These are phyloP conservation scores for Solanum verrucosum DNA, from an alignment of 257 asterid genomes.

Conservation along the genomic window DNA sequence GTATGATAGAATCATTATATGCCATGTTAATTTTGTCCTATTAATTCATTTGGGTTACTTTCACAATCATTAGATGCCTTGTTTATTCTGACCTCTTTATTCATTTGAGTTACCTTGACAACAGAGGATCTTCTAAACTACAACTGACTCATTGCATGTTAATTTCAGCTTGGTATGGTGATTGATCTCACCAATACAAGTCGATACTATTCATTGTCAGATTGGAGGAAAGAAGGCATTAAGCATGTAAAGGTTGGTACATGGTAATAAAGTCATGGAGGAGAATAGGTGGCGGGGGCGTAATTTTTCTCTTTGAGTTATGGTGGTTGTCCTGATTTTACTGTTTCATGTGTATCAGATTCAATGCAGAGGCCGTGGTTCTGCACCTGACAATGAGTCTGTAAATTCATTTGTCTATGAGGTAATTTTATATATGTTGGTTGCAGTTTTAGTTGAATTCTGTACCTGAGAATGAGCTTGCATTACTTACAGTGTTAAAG, in stretches of 20 bases:
- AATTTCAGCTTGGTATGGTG: slow-evolving; percentile 84
- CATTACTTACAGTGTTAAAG: not conserved
- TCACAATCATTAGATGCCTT: not conserved
- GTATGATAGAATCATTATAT: not conserved
- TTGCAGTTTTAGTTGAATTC: not conserved
- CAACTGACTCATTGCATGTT: slow-evolving; percentile 3
- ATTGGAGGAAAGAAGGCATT: slow-evolving; percentile 74
- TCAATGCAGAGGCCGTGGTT: slow-evolving; percentile 96
- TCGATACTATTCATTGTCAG: slow-evolving; percentile 64
- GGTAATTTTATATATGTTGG: slow-evolving; percentile 26
- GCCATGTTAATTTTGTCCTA: not conserved
- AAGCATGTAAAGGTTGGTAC: slow-evolving; percentile 84
- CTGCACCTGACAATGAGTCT: slow-evolving; percentile 86
- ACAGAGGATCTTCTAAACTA: not conserved
- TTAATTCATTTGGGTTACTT: not conserved
- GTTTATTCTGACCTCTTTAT: not conserved
- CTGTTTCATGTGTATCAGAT: slow-evolving; percentile 38
- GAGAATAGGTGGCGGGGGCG: not conserved
- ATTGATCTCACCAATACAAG: slow-evolving; percentile 92
- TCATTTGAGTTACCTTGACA: not conserved
- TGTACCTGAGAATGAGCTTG: not conserved
- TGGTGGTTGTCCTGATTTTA: not conserved
- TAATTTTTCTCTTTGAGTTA: not conserved
- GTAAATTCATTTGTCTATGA: slow-evolving; percentile 83
- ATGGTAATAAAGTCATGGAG: not conserved